phyloP scores from a whole-genome alignment of 1,284 basidiomycete species.

The Apiotrichum domesticum region DNA sequence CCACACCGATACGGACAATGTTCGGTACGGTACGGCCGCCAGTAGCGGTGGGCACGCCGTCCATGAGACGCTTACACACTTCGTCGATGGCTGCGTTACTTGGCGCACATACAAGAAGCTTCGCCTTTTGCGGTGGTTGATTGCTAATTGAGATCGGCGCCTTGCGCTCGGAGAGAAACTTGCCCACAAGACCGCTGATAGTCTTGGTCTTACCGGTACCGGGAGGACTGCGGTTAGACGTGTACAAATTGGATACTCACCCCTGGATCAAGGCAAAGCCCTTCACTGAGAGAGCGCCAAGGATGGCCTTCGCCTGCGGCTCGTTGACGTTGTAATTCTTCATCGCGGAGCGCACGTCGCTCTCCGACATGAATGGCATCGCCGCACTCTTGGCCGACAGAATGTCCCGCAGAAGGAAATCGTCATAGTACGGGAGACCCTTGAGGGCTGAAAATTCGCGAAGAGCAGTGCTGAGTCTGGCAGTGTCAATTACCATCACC shows the following conservation, averaged over 20 bases:
- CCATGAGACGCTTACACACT: constrained; percentile 79
- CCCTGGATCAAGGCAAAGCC: constrained; percentile 96
- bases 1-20: constrained; percentile 82
- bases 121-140: constrained; percentile 56
- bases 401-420: constrained; percentile 57
- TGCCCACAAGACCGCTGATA: constrained; percentile 87
- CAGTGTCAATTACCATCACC: too few relatives aligned
- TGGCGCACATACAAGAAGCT: constrained; percentile 90
- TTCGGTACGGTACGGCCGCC: constrained; percentile 59
- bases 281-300: constrained; percentile 63
- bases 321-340: constrained; percentile 72
- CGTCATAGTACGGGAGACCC: constrained; percentile 74
- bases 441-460: constrained; percentile 87
- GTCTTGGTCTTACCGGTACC: constrained; percentile 99
- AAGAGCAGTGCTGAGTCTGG: constrained; percentile 79
- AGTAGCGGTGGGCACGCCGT: constrained; percentile 61
- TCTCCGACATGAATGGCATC: constrained; percentile 51
- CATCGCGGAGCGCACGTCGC: constrained; percentile 65
- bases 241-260: constrained; percentile 50
- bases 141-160: constrained; percentile 51
- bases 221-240: constrained; percentile 62
- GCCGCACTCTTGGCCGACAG: constrained; percentile 60
- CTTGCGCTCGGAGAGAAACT: constrained; percentile 63
- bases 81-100: constrained; percentile 99
- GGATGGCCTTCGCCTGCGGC: constrained; percentile 87